These are phyloP conservation scores for Aureobasidium sp. DNA, from an alignment of 2,329 filamentous ascomycete species.

Conservation along the genomic window DNA sequence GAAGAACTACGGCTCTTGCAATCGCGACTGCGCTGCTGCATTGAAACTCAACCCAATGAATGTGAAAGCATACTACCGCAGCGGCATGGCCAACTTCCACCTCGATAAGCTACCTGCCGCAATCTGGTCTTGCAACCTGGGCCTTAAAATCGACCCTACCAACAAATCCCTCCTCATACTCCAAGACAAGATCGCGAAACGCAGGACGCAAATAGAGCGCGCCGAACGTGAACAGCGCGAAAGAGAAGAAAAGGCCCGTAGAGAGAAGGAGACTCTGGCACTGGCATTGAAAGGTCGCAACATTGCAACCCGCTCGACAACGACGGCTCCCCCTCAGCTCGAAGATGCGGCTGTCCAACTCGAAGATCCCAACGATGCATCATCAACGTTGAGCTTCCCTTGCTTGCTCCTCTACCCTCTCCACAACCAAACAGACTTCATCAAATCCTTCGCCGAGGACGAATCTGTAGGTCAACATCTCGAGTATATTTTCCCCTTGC, in stretches of 20 bases:
- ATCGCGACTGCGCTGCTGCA: slow-evolving; percentile 72
- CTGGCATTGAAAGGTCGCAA: slow-evolving; percentile 58
- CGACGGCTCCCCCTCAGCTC: slow-evolving; percentile 71
- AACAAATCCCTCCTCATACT: slow-evolving; percentile 63
- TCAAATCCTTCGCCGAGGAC: slow-evolving; percentile 78
- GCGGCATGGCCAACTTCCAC: slow-evolving; percentile 66
- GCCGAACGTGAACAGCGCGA: slow-evolving; percentile 51
- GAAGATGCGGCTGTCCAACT: slow-evolving; percentile 72
- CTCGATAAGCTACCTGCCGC: slow-evolving; percentile 76
- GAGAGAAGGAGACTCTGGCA: slow-evolving; percentile 48
- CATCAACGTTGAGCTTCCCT: slow-evolving; percentile 67
- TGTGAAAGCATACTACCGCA: slow-evolving; percentile 87
- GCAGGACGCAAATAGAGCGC: slow-evolving; percentile 50
- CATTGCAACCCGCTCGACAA: slow-evolving; percentile 57
- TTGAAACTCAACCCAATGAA: slow-evolving; percentile 73
- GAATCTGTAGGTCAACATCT: slow-evolving; percentile 72
- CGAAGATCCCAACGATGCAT: slow-evolving; percentile 64
- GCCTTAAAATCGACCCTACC: slow-evolving; percentile 61
- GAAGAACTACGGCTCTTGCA: slow-evolving; percentile 80
- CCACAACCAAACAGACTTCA: slow-evolving; percentile 76
- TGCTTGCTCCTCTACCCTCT: slow-evolving; percentile 79
- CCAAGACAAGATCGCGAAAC: slow-evolving; percentile 55
- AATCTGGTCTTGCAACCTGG: slow-evolving; percentile 67
- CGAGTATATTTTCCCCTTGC: slow-evolving; percentile 75
- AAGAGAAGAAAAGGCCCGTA: slow-evolving; percentile 48